Base-by-base conservation (phyloP, 2,329 filamentous ascomycete genomes). In the Xylaria sp. region DNA sequence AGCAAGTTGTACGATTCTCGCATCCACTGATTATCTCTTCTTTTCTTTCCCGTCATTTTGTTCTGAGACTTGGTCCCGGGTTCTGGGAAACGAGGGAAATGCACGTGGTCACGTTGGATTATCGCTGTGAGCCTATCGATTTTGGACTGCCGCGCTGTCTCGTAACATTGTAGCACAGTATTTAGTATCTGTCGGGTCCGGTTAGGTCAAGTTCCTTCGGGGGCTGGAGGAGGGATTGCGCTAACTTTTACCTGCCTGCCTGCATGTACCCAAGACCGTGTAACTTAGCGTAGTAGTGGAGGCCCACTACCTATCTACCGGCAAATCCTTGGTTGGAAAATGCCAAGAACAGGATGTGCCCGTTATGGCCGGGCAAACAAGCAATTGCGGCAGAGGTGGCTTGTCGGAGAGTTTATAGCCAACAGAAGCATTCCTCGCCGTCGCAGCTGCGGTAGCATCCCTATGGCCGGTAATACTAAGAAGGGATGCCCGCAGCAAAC, bases 111-210 rank as follows among this genome's bases (percentile, higher is more conserved):
- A 41, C 37, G 9, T 13, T 8, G 20, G 20, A 28, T 44, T 46
- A 23, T 31, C 37, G 39, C 56, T n/a, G 23, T 31, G 39, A 58
- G 25, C 39, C 56, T 58, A 58, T 58, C 23, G 28, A 46, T 46
- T 46, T 23, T 5, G 6, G 23, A 9, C 39, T 20, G 39, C 9
- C 18, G 25, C 37, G 56, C 39, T n/a, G 23, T 46, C 23, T n/a
- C 28, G 39, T 39, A 28, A 20, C 56, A 13, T n/a, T 15, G 37
- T 8, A n/a, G 34, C 55, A 23, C n/a, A 23, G 28, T 28, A 28
- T 28, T 28, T 2, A 6, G 28, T 28, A 28, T 28, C 23, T 25
- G 23, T 25, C 23, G 23, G 23, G 3, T 25, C 23, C 3, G 9
- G 31, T 6, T 34, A 34, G 31, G 31, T 9, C 31, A 34, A 5